Conservation (phyloP, 2,329 filamentous ascomycete genomes). For the Colletotrichum sp. region DNA sequence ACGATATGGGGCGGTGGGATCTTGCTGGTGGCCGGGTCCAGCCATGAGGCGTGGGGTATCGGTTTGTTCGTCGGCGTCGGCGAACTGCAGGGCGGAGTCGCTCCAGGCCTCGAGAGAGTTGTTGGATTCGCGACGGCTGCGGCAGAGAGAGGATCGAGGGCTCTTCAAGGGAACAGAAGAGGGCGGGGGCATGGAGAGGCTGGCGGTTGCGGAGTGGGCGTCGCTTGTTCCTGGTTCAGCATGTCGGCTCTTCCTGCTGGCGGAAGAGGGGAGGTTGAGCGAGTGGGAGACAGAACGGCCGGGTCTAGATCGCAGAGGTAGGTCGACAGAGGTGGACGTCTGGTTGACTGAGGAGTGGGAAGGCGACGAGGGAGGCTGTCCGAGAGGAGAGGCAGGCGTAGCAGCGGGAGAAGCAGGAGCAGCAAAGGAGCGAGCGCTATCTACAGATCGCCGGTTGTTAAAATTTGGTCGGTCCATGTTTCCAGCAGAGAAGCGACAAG, state of each 20-base stretch:
- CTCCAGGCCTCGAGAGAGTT: conserved; percentile 42
- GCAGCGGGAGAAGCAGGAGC: conserved; percentile 1
- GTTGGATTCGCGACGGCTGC: conserved; percentile 48
- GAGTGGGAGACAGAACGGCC: conserved; percentile 32
- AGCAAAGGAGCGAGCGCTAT: conserved; percentile 23
- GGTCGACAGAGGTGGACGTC: background rate
- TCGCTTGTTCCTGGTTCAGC: conserved; percentile 65
- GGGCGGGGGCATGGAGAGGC: conserved; percentile 68
- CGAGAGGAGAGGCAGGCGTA: conserved; percentile 25
- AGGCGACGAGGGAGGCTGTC: background rate
- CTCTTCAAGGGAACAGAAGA: conserved; percentile 45
- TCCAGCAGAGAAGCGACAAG: conserved; percentile 1
- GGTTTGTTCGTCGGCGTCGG: conserved; percentile 48
- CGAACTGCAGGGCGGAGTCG: conserved; percentile 46
- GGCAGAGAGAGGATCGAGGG: conserved; percentile 44
- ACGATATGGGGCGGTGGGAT: conserved; percentile 30
- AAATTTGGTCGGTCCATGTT: conserved; percentile 28
- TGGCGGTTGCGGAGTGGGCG: conserved; percentile 63
- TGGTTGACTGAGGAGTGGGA: background rate
- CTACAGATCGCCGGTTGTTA: conserved; percentile 27
- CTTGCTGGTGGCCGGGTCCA: conserved; percentile 33
- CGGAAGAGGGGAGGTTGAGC: conserved; percentile 52
- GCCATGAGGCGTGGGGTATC: conserved; percentile 53
- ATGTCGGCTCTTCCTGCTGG: conserved; percentile 61
- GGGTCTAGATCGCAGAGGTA: conserved; percentile 18